Evolutionary conservation across 176 grass and related monocot species (phyloP), one percentile per base, ranked within the genome.

Genomic region (Metroxylon sagu): DNA sequence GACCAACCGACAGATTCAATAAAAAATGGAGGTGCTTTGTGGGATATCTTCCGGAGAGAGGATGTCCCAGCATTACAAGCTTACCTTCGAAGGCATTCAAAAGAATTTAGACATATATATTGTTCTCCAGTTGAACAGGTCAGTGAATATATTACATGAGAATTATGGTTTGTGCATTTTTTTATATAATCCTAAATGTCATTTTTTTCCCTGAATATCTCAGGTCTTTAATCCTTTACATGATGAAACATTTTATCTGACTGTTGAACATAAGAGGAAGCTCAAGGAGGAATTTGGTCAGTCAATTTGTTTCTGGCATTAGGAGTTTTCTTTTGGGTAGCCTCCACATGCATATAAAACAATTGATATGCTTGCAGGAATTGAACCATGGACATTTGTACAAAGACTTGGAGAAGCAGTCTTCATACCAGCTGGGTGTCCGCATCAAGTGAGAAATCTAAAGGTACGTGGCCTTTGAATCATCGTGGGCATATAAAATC

Each of bases 371-470:
- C 14, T 6, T 79, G 23, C 53, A 90, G 87, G 82, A 79, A 65
- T 85, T 0, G 87, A 90, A 31, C 87, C 87, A 48, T 90, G 87
- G 87, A 85, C 87, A 50, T 90, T 90, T 77, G 79, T 79, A 58
- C 87, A 90, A 80, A 72, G 52, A 60, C 79, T 90, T 79, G 87
- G 87, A 55, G 87, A 90, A 53, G 87, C 87, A 1, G 76, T 90
- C 27, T 85, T 90, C 26, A 85, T 90, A 54, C 87, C 87, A 70
- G 82, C 87, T 4, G 82, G 87, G 5, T 90, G 82, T 52, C 87
- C 82, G 39, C 87, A 90, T 76, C 87, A 90, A 90, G 87, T 90
- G 49, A 80, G 87, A 39, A 90, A 90, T 82, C 59, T 90, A 16
- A 85, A 85, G 87, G 87, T 85, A 69, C 15, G 2, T 43, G 35